phyloP scores from a whole-genome alignment of 2,329 filamentous ascomycete species.

The Pestalotiopsis sp. region DNA sequence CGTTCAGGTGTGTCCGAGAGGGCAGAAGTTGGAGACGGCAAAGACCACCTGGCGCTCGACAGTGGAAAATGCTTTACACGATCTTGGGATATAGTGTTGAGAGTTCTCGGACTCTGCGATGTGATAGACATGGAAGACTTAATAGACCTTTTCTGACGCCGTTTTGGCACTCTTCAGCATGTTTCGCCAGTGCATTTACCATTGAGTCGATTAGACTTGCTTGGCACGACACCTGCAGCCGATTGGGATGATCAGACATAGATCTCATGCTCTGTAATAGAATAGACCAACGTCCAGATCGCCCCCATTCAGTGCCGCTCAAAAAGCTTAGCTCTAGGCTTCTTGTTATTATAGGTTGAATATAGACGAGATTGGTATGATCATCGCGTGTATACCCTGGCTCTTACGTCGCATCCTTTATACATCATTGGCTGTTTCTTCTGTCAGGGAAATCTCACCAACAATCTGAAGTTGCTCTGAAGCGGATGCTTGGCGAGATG shows the following conservation, averaged over 20 bases:
- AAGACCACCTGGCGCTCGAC: background rate
- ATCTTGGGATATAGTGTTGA: slow-evolving; percentile 5
- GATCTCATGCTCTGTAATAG: background rate
- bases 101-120: background rate
- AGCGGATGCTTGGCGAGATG: slow-evolving; percentile 6
- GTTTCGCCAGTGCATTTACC: no score
- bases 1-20: slow-evolving; percentile 14
- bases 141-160: background rate
- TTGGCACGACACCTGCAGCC: background rate
- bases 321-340: background rate
- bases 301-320: background rate
- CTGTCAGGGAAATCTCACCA: background rate
- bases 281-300: background rate
- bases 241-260: background rate
- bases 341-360: background rate
- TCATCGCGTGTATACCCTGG: background rate
- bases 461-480: slow-evolving; percentile 10
- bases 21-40: background rate
- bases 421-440: background rate
- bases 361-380: background rate
- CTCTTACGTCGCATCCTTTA: background rate
- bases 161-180: background rate
- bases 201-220: background rate
- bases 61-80: background rate
- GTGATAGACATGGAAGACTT: background rate